Conservation (phyloP, 164 flowering plant species). For the Nymphaea thermarum region DNA sequence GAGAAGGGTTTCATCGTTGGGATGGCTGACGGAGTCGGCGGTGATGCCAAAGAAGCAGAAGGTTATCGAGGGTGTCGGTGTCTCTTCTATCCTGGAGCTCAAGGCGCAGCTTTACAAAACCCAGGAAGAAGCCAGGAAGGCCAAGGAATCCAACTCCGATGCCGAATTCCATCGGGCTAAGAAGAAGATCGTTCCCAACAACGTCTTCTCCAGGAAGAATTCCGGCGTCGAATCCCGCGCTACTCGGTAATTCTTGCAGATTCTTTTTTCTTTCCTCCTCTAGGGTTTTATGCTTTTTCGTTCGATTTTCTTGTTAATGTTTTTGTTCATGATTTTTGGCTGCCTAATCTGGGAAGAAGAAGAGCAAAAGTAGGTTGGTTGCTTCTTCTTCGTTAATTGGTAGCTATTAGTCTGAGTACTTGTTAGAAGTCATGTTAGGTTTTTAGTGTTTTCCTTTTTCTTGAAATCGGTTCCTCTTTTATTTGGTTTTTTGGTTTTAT, state of each 20-base stretch:
- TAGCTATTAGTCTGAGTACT: no score
- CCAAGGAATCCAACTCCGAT: conserved; percentile 35
- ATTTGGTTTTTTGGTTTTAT: no score
- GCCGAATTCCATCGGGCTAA: conserved; percentile 73
- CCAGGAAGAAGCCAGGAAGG: conserved; percentile 60
- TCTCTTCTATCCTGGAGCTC: conserved; percentile 80
- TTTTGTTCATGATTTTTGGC: no score
- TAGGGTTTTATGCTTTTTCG: no score
- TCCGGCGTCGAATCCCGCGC: conserved; percentile 86
- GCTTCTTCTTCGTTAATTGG: no score
- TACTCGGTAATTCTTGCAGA: conserved; percentile 32
- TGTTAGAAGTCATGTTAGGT: no score
- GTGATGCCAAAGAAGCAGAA: conserved; percentile 84
- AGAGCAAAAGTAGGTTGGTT: no score
- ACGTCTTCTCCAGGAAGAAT: conserved; percentile 53
- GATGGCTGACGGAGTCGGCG: conserved; percentile 96
- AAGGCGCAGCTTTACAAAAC: conserved; percentile 93
- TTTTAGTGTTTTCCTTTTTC: no score
- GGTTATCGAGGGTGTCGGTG: conserved; percentile 83
- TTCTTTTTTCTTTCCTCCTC: neutral
- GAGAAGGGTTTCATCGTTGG: conserved; percentile 73
- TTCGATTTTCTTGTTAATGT: no score
- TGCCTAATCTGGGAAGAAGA: no score
- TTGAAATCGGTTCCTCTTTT: no score
- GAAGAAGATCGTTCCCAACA: conserved; percentile 34